Evolutionary conservation across 2,329 filamentous ascomycete species (phyloP), one percentile per base, ranked within the genome.

Genomic region (Ascochyta rabiei): DNA sequence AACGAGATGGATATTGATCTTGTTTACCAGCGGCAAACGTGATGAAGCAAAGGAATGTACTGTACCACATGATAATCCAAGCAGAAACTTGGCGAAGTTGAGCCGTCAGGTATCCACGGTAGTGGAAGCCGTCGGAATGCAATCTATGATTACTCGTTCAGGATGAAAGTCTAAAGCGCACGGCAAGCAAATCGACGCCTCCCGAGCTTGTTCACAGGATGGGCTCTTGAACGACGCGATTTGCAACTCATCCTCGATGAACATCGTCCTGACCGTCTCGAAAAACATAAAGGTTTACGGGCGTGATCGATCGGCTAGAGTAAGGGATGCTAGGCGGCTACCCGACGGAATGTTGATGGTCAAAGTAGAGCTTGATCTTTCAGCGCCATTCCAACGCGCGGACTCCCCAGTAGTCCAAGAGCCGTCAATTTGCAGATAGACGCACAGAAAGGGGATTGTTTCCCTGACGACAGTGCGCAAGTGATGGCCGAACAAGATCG

Each of bases 41-140:
- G 48, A 59, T 46, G 50, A 38, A 39, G 49, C 45, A 38, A 19
- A 61, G 66, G 63, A 70, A 70, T 64, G 63, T 44, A 59, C 40
- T 47, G 57, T 56, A 59, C 53, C 55, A 61, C 61, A 63, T 62
- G 55, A 62, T 60, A 41, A 28, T 53, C 52, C 38, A 42, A 56
- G 51, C 23, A 52, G n/a, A 39, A 56, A 47, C 53, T 64, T 65
- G 57, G 54, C 51, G 43, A 43, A 38, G 39, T 49, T 41, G 31
- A 49, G 52, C 45, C 40, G 26, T 54, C 35, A 35, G 34, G 45
- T 35, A 16, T 10, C 39, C 45, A 45, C 45, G 46, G 45, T 28
- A 54, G 45, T 45, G 28, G 45, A 37, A 19, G 40, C 45, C 41
- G 41, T 41, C 15, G 52, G 52, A 54, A 54, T 54, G 52, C 35